These are phyloP conservation scores for Peribolospora baueri DNA, from an alignment of 768 basidiomycete genomes.

Conservation along the genomic window DNA sequence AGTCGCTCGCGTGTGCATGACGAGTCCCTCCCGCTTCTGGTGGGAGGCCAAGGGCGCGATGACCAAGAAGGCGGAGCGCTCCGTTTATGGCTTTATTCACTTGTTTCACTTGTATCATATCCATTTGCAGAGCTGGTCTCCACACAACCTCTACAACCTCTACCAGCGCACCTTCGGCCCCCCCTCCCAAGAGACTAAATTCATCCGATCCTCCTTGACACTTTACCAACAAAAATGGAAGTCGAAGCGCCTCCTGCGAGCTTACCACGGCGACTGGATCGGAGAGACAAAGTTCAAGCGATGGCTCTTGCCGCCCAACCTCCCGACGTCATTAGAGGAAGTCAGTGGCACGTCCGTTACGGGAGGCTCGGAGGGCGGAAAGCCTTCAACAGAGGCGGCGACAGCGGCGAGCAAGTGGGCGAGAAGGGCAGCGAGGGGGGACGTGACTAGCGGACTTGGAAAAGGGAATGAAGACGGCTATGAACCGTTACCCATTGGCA, in stretches of 20 bases:
- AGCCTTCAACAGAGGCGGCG: conserved; percentile 7
- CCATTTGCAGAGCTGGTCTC: conserved; percentile 49
- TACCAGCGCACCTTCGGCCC: conserved; percentile 45
- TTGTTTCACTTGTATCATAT: not conserved
- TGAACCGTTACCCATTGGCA: conserved; percentile 59
- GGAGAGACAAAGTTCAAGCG: conserved; percentile 79
- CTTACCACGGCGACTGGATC: conserved; percentile 87
- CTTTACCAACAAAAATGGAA: conserved; percentile 82
- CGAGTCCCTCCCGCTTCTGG: not conserved
- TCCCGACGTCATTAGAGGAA: conserved; percentile 36
- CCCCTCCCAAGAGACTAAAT: conserved; percentile 30
- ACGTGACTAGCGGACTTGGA: conserved; percentile 28
- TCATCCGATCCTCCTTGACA: conserved; percentile 31
- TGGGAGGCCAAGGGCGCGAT: no score
- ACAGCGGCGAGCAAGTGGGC: conserved; percentile 24
- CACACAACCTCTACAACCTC: conserved; percentile 70
- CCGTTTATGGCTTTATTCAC: not conserved
- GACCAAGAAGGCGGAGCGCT: no score
- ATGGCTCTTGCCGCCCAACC: conserved; percentile 62
- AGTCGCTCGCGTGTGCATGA: conserved; percentile 6
- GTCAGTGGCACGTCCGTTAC: conserved; percentile 18
- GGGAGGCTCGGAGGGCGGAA: conserved; percentile 33
- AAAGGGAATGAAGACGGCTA: conserved; percentile 35
- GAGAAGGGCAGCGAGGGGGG: conserved; percentile 17
- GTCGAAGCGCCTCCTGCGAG: conserved; percentile 62